These are phyloP conservation scores for Cenchrus fungigraminus DNA, from an alignment of 176 grass and related monocot species.

Conservation along the genomic window DNA sequence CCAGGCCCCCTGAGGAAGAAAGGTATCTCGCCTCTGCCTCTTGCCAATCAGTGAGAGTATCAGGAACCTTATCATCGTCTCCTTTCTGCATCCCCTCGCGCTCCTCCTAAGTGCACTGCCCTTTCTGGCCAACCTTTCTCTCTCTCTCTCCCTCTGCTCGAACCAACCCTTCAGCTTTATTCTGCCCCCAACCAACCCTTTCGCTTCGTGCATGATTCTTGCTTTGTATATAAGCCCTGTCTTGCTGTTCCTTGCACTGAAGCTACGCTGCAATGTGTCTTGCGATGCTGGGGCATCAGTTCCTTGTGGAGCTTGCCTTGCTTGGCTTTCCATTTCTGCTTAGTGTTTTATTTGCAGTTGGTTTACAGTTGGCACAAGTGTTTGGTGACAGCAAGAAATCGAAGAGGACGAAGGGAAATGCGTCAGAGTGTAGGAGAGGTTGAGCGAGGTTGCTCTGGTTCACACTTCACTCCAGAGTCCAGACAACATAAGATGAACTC, in stretches of 20 bases:
- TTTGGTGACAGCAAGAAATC: slow-evolving; percentile 26
- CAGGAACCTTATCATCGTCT: slow-evolving; percentile 39
- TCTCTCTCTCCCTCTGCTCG: slow-evolving; percentile 16
- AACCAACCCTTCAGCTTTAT: not conserved
- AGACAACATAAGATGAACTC: not conserved
- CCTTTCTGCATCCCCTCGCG: slow-evolving; percentile 22
- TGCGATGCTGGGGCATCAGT: not conserved
- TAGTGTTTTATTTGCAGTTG: not conserved
- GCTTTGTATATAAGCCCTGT: slow-evolving; percentile 32
- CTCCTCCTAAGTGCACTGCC: slow-evolving; percentile 21
- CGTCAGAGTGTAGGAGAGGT: not conserved
- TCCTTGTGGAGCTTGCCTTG: slow-evolving; percentile 24
- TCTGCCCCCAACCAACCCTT: not conserved
- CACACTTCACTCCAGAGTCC: not conserved
- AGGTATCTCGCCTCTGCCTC: slow-evolving; percentile 46
- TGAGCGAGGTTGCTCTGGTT: not conserved
- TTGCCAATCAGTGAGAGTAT: slow-evolving; percentile 31
- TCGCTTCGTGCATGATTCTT: not conserved
- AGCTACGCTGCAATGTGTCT: slow-evolving; percentile 4
- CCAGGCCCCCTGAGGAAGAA: slow-evolving; percentile 29
- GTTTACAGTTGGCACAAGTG: slow-evolving; percentile 14
- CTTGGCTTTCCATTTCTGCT: slow-evolving; percentile 13
- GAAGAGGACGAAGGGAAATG: not conserved
- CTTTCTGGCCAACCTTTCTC: slow-evolving; percentile 37
- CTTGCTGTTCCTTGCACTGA: slow-evolving; percentile 48